phyloP scores from a whole-genome alignment of 139 green algal genomes.

The Picochlorum sp. region DNA sequence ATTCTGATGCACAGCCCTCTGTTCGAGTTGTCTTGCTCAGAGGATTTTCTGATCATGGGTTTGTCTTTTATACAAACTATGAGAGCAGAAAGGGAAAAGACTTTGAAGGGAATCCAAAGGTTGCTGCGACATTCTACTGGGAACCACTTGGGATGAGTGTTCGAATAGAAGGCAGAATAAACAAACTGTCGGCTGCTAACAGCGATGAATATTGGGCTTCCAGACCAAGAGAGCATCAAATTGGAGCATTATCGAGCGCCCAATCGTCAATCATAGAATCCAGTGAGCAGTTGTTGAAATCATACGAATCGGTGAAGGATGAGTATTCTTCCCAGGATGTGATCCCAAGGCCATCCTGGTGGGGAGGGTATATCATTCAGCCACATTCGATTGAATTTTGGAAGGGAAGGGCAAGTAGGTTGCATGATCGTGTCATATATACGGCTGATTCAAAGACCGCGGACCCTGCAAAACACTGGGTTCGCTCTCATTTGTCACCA shows the following conservation, averaged over 20 bases:
- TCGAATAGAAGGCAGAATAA: constrained; percentile 67
- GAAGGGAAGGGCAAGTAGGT: constrained; percentile 64
- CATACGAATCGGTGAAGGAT: constrained; percentile 23
- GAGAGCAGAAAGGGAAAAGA: constrained; percentile 48
- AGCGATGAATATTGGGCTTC: constrained; percentile 74
- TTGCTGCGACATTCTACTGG: constrained; percentile 71
- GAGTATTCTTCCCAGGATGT: constrained; percentile 25
- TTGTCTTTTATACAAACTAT: constrained; percentile 92
- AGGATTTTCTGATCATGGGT: constrained; percentile 61
- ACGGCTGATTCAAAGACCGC: background rate
- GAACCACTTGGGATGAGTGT: constrained; percentile 73
- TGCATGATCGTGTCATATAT: constrained; percentile 79
- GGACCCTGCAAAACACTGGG: background rate
- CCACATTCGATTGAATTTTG: constrained; percentile 79
- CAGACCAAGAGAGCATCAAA: constrained; percentile 61
- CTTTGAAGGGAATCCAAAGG: constrained; percentile 27
- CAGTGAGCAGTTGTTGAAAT: constrained; percentile 43
- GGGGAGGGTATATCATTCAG: constrained; percentile 73
- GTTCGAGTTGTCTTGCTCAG: constrained; percentile 83
- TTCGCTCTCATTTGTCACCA: background rate
- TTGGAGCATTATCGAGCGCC: constrained; percentile 66
- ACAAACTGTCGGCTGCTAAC: constrained; percentile 56
- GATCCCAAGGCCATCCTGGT: constrained; percentile 35
- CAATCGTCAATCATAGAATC: constrained; percentile 47
- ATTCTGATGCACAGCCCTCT: constrained; percentile 32